Conservation (phyloP, 345 rosid species). For the Litchi chinensis region DNA sequence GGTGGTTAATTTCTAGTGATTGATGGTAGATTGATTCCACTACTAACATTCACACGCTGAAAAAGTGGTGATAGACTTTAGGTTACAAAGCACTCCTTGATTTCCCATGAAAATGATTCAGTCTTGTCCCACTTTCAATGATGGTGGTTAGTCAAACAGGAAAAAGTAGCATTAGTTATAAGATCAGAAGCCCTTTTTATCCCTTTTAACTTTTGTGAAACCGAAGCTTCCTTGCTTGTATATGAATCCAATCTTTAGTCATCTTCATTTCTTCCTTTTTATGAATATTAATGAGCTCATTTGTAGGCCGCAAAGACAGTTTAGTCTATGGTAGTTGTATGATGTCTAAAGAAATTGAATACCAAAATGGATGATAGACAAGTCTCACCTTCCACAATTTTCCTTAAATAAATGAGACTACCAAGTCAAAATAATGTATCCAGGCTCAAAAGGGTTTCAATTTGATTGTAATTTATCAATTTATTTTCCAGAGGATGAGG, state of each 20-base stretch:
- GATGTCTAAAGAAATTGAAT: neutral
- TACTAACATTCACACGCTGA: neutral
- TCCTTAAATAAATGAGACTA: neutral
- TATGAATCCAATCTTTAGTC: conserved; percentile 5
- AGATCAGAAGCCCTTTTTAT: conserved; percentile 3
- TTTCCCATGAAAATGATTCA: neutral
- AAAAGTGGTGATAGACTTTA: neutral
- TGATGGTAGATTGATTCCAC: neutral
- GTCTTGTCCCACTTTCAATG: neutral
- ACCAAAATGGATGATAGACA: neutral
- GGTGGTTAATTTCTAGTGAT: neutral
- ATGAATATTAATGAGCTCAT: neutral
- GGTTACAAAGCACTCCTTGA: neutral
- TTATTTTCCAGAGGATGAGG: too few species aligned
- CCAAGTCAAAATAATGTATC: neutral
- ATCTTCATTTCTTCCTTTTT: neutral
- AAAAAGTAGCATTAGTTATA: neutral
- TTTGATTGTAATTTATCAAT: too few species aligned
- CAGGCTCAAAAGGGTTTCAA: neutral
- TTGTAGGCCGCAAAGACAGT: neutral
- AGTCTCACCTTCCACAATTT: neutral
- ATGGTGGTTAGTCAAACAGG: conserved; percentile 2
- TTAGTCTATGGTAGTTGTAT: neutral
- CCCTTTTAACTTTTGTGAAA: conserved; percentile 12
- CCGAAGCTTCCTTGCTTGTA: conserved; percentile 14